Base-by-base conservation (phyloP, 1,284 basidiomycete genomes). In the Apiotrichum domesticum region DNA sequence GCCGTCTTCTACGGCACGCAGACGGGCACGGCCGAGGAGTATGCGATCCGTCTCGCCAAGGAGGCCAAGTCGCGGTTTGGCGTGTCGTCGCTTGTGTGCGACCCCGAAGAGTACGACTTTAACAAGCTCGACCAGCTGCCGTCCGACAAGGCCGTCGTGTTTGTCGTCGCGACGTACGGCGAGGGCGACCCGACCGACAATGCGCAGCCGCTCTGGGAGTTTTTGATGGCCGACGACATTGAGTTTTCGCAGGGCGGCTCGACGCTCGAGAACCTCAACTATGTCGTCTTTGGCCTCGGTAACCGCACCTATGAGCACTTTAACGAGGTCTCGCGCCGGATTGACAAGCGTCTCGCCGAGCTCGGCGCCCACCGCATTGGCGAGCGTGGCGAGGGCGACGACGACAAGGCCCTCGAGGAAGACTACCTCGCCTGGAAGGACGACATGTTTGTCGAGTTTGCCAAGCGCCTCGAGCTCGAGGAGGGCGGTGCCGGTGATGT, bases 381-480 rank as follows among this genome's bases (percentile, higher is more conserved):
- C 52, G 87, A 88, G 73, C 83, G 87, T 44, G 96, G 95, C 15
- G 93, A 98, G 78, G 95, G 95, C 65, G 95, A 98, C 71, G 95
- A 98, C 73, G 95, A 98, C 78, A 96, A 96, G 81, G 93, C 89
- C 72, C 95, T 98, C 90, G 95, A 98, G 77, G 96, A 98, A 79
- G 95, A 98, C 78, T 98, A 98, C 75, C 83, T 98, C n/a, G 92
- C 90, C 63, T 98, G 95, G 95, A 98, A 98, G 78, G 95, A 98
- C 73, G 83, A 81, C 67, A 94, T 97, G 92, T 97, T 93, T 86
- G 86, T 88, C 46, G 84, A 85, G 5, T 90, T 98, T 59, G 83
- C 91, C 34, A 76, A 82, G 62, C 82, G 83, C 49, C 83, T 97
- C 81, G 82, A 83, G 61, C 90, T 97, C 56, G 93, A 98, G 76